A percentile compares a stretch with the other conserved stretches of the same genome.
Conservation (phyloP, 2,329 filamentous ascomycete genomes). For the Endoconidiophora laricicola region DNA sequence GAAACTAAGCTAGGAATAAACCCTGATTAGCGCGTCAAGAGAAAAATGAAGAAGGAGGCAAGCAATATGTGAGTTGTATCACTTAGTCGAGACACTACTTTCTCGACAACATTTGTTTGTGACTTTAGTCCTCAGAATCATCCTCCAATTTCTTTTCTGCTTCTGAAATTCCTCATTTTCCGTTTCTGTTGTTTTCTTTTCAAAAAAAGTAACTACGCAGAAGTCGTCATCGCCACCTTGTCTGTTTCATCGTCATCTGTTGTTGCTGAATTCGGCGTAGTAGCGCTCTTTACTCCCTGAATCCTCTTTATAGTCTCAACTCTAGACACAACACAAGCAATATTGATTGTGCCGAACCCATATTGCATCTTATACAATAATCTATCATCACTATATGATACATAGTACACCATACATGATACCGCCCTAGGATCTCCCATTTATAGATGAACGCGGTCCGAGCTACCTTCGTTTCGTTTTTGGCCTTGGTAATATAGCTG, state of each 20-base stretch:
- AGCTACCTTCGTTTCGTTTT: slow-evolving; percentile 1
- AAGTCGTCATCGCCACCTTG: too few relatives aligned
- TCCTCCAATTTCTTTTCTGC: slow-evolving; percentile 11
- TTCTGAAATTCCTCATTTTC: neutral
- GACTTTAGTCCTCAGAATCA: neutral
- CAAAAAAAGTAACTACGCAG: neutral
- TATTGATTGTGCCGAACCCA: too few relatives aligned
- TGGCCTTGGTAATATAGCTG: neutral
- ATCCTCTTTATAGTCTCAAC: too few relatives aligned
- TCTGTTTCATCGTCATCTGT: too few relatives aligned
- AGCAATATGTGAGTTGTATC: too few relatives aligned
- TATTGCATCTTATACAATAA: neutral
- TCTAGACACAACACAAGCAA: too few relatives aligned
- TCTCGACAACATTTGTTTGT: neutral
- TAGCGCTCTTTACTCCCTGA: too few relatives aligned
- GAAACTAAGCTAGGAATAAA: too few relatives aligned
- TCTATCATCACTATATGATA: neutral
- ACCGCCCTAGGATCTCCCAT: neutral
- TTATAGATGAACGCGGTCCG: neutral
- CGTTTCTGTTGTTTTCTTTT: neutral
- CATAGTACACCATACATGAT: too few relatives aligned
- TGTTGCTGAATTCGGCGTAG: too few relatives aligned
- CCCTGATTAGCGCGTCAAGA: too few relatives aligned
- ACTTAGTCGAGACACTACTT: neutral
- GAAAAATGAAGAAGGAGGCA: too few relatives aligned